Percentiles rank a stretch among this genome's conserved stretches.
phyloP scores from a whole-genome alignment of 164 flowering plant species.

The Sextonia rubra region DNA sequence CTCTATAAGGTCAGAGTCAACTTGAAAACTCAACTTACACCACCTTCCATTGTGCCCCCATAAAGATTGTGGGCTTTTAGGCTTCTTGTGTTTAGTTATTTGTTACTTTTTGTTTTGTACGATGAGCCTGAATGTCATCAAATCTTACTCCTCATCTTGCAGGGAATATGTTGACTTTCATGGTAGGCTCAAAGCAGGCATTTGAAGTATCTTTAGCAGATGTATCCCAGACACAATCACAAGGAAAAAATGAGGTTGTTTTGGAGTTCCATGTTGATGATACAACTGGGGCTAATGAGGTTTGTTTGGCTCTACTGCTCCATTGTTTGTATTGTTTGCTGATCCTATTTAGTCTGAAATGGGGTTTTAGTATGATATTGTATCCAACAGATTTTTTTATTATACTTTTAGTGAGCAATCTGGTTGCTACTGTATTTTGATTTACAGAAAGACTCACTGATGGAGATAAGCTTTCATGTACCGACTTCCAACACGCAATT shows the following conservation, averaged over 20 bases:
- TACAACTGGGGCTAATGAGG: conserved; percentile 97
- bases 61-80: not conserved
- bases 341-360: not conserved
- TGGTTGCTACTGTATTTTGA: not conserved
- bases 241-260: conserved; percentile 90
- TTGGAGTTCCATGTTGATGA: conserved; percentile 98
- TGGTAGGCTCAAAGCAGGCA: conserved; percentile 81
- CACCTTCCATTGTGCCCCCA: not conserved
- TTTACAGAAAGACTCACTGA: conserved; percentile 88
- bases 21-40: not conserved
- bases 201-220: conserved; percentile 96
- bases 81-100: not conserved
- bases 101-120: not conserved
- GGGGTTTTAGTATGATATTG: not conserved
- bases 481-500: conserved; percentile 89
- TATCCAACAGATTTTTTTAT: not conserved
- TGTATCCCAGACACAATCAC: conserved; percentile 87
- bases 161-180: conserved; percentile 80
- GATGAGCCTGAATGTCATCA: not conserved
- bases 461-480: conserved; percentile 91
- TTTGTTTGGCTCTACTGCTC: conserved; percentile 2
- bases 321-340: no score
- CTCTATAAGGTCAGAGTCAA: no score
- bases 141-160: conserved; percentile 11
- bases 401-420: not conserved